Percentiles rank a stretch among this genome's conserved stretches.
Evolutionary conservation across 176 grass and related monocot genomes (phyloP).

Genomic region (Zoysia japonica): DNA sequence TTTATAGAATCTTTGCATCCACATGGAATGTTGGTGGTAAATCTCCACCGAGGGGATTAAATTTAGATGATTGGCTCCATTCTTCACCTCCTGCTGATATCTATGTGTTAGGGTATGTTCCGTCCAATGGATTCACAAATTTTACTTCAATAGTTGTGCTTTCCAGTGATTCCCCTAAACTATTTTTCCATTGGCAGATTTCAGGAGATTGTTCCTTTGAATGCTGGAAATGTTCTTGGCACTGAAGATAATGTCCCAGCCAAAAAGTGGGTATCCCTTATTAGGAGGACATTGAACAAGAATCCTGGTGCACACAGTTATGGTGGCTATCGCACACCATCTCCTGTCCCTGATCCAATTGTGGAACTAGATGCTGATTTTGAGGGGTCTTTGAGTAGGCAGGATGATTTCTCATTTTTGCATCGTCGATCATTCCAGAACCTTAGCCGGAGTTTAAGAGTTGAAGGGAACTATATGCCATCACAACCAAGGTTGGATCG

Average conservation of each 20-base stretch:
- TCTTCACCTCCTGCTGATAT: slow-evolving; percentile 91
- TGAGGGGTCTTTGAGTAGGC: slow-evolving; percentile 66
- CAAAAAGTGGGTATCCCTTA: slow-evolving; percentile 88
- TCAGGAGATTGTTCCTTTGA: slow-evolving; percentile 97
- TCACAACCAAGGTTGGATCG: slow-evolving; percentile 65
- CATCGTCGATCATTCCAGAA: slow-evolving; percentile 82
- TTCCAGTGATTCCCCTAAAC: slow-evolving; percentile 13
- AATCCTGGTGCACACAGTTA: slow-evolving; percentile 52
- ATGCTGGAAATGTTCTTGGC: slow-evolving; percentile 97
- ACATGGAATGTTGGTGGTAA: slow-evolving; percentile 99
- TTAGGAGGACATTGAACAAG: slow-evolving; percentile 73
- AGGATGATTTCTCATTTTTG: slow-evolving; percentile 54
- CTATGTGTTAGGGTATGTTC: slow-evolving; percentile 84
- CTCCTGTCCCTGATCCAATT: slow-evolving; percentile 76
- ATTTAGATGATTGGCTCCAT: slow-evolving; percentile 95
- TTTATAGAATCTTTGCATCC: slow-evolving; percentile 76
- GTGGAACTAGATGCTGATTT: slow-evolving; percentile 90
- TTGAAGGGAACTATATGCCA: slow-evolving; percentile 50
- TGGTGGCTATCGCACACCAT: slow-evolving; percentile 58
- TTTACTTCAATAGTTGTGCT: neutral
- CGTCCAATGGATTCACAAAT: neutral
- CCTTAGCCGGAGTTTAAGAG: slow-evolving; percentile 79
- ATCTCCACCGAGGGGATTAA: slow-evolving; percentile 73
- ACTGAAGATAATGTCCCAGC: slow-evolving; percentile 87
- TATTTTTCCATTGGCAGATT: slow-evolving; percentile 47